phyloP scores from a whole-genome alignment of 768 basidiomycete species.

The Strobilomyces echinocephalus region DNA sequence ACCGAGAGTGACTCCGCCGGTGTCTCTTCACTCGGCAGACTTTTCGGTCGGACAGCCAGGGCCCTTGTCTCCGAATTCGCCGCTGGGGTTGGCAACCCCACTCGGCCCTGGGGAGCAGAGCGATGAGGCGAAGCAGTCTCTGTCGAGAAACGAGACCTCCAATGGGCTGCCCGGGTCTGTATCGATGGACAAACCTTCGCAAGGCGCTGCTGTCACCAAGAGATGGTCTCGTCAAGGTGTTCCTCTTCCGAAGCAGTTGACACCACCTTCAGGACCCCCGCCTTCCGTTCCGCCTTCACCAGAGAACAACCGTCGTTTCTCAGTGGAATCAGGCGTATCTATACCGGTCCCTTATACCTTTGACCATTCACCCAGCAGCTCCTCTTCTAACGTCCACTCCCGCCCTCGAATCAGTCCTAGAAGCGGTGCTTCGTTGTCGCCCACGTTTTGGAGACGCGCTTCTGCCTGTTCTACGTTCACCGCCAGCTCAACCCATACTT shows the following conservation, averaged over 20 bases:
- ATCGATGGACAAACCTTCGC: slow-evolving; percentile 27
- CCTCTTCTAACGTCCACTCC: slow-evolving; percentile 35
- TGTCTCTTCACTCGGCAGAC: neutral
- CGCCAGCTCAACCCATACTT: slow-evolving; percentile 38
- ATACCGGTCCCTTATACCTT: slow-evolving; percentile 29
- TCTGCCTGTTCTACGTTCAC: slow-evolving; percentile 49
- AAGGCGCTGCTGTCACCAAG: slow-evolving; percentile 28
- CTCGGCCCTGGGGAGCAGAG: neutral
- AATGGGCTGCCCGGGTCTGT: neutral
- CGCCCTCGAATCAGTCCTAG: slow-evolving; percentile 31
- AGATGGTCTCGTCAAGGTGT: slow-evolving; percentile 54
- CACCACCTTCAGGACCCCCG: slow-evolving; percentile 57
- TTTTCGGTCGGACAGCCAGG: slow-evolving; percentile 2
- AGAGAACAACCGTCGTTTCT: slow-evolving; percentile 20
- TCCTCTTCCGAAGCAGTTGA: slow-evolving; percentile 45
- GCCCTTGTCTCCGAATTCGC: slow-evolving; percentile 4
- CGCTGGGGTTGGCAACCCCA: neutral
- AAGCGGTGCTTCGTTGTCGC: slow-evolving; percentile 42
- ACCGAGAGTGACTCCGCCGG: slow-evolving; percentile 10
- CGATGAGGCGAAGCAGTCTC: neutral
- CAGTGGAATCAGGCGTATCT: slow-evolving; percentile 24
- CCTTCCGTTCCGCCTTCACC: slow-evolving; percentile 40
- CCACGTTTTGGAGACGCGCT: slow-evolving; percentile 51
- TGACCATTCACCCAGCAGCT: slow-evolving; percentile 34
- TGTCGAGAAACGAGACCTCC: neutral